Evolutionary conservation across 2,329 filamentous ascomycete genomes (phyloP).

Genomic region (Trichoderma hamatum): DNA sequence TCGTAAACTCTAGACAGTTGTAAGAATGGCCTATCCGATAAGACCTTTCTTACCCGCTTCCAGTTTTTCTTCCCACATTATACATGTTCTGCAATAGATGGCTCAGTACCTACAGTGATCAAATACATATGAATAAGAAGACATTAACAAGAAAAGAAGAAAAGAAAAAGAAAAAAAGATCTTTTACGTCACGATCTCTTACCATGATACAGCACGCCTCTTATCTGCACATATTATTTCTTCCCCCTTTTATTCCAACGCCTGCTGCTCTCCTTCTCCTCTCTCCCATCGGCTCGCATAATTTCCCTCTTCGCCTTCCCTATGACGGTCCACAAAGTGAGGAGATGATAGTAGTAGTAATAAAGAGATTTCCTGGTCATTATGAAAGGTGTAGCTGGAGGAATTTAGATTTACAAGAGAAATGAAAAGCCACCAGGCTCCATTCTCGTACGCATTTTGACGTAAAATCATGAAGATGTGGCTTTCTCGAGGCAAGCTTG

Average conservation of each 20-base stretch:
- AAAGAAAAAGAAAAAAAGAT: neutral
- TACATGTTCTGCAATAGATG: constrained; percentile 2
- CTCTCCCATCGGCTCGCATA: neutral
- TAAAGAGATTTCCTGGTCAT: constrained; percentile 6
- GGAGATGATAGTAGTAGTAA: neutral
- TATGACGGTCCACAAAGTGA: neutral
- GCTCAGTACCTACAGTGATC: constrained; percentile 6
- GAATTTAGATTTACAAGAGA: constrained; percentile 13
- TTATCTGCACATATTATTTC: constrained; percentile 13
- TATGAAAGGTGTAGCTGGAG: constrained; percentile 12
- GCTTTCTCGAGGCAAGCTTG: constrained; percentile 35
- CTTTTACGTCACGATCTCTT: constrained; percentile 11
- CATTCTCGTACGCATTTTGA: neutral
- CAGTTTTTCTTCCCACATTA: constrained; percentile 10
- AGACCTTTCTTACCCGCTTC: constrained; percentile 12
- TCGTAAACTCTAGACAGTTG: constrained; percentile 16
- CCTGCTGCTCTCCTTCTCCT: neutral
- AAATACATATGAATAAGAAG: constrained; percentile 14
- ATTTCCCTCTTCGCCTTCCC: neutral
- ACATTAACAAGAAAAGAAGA: neutral
- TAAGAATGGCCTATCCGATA: neutral
- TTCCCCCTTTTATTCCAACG: constrained; percentile 5
- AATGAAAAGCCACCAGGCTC: neutral
- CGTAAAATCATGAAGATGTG: constrained; percentile 23
- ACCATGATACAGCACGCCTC: neutral